Evolutionary conservation across 345 rosid genomes (phyloP), one percentile per base, ranked within the genome.

Genomic region (Gossypium herbaceum): DNA sequence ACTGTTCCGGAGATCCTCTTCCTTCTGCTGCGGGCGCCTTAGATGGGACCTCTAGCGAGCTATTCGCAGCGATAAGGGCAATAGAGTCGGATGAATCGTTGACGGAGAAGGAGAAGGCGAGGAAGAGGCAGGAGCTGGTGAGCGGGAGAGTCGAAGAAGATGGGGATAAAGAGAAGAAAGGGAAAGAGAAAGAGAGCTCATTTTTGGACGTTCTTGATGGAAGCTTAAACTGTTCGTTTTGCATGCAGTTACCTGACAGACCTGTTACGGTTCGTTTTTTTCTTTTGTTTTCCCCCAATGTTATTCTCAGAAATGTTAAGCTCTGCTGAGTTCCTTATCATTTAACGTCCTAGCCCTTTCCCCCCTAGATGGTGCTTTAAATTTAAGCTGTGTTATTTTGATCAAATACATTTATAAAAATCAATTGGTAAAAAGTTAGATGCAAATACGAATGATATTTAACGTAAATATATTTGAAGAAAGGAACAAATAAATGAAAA

Each of bases 51-150:
- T 61, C 72, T 0, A 73, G 76, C 4, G 72, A 41, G 8, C 77
- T 83, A 0, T 80, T 80, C 5, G 83, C 84, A 0, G 80, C 77
- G 81, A 71, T 73, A 43, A 84, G 69, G 12, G 83, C 73, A 78
- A 88, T 88, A 68, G 86, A 90, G 72, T 80, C 85, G 0, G 91
- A 87, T 59, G 67, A 0, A 19, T 64, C 84, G 17, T 47, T 90
- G 48, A 82, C 81, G 7, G 91, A 84, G 25, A 64, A 73, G 6
- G 78, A 85, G 80, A 90, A 87, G 70, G 90, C 89, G 0, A 83
- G 71, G 77, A 82, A 77, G 67, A 74, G 85, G 56, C 94, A 85
- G 67, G 72, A 70, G 63, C 66, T 90, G 54, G 1, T 88, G 69
- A 81, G 84, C 19, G 90, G 90, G 41, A 76, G 65, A 71, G 78